Percentiles rank a stretch among this genome's conserved stretches.
Evolutionary conservation across 768 basidiomycete species (phyloP).

Genomic region (Russula foetens): DNA sequence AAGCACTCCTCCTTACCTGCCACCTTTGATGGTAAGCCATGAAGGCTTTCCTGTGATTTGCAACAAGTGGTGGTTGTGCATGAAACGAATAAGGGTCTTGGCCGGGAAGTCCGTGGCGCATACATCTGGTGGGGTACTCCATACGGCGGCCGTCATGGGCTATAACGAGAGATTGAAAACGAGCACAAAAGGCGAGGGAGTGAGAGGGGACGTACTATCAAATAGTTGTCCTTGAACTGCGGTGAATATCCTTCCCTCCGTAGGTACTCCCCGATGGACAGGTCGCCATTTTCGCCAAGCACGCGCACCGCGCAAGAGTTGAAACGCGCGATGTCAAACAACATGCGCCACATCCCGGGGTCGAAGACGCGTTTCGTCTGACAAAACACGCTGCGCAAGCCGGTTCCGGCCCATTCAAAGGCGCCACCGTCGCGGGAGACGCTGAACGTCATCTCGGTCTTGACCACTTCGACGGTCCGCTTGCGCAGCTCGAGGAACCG

Average conservation of each 20-base stretch:
- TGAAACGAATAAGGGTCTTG: conserved; percentile 57
- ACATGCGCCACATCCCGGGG: conserved; percentile 60
- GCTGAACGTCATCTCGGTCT: conserved; percentile 72
- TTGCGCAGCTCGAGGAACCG: conserved; percentile 47
- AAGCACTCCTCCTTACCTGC: conserved; percentile 40
- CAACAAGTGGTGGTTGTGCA: conserved; percentile 68
- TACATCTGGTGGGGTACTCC: conserved; percentile 68
- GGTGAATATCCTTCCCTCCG: conserved; percentile 57
- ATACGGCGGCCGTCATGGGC: conserved; percentile 79
- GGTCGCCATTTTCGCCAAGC: conserved; percentile 27
- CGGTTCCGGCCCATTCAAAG: conserved; percentile 75
- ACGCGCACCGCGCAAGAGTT: conserved; percentile 56
- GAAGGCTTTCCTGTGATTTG: conserved; percentile 62
- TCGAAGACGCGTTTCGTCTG: conserved; percentile 55
- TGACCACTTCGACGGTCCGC: conserved; percentile 38
- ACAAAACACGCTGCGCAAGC: conserved; percentile 54
- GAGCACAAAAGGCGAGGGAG: too few species aligned
- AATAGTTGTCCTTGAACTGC: conserved; percentile 64
- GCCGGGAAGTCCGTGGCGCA: conserved; percentile 67
- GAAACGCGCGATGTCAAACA: conserved; percentile 66
- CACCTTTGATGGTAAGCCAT: conserved; percentile 67
- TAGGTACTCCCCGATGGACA: conserved; percentile 48
- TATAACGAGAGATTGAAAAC: neutral
- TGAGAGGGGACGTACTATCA: conserved; percentile 42
- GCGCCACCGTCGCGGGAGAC: conserved; percentile 60